Base-by-base conservation (phyloP, 2,329 filamentous ascomycete species). In the Penicillium sp. region DNA sequence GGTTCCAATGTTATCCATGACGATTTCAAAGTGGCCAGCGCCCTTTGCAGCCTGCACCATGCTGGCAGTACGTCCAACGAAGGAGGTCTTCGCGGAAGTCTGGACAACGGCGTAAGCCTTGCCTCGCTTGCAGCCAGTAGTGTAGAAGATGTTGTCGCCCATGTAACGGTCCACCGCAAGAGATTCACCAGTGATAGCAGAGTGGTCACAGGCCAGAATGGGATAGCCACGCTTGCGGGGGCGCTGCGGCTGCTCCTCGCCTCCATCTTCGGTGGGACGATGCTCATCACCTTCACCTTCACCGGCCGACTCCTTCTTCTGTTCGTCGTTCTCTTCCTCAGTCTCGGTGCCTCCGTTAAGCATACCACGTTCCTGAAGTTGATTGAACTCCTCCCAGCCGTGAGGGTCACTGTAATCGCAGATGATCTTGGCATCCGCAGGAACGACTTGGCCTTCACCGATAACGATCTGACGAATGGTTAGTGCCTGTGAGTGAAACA, bases 1-100 rank as follows among this genome's bases (percentile, higher is more conserved):
- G 28, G 88, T 90, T 74, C 89, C 89, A 70, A 92, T 92, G 66
- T 85, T 89, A 81, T 91, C 88, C 89, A 92, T 92, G 79, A 92
- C 90, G 59, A 89, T 86, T 81, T 92, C 91, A 81, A 91, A 90
- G 76, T 91, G 88, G 72, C 89, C 89, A 73, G 89, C 87, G 71
- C 90, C 89, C 77, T 89, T 84, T 62, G 89, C 89, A 60, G 88
- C 87, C 76, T 90, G 85, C 51, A 92, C 89, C 65, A 92, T 84
- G 63, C 83, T 84, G 48, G 89, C 89, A 67, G 89, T 92, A 72
- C 86, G 86, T 75, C 89, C 89, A 73, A 92, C 89, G 78, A 92
- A 92, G 57, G 89, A 91, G 75, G 84, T 84, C 74, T 84, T 88
- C 55, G 89, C 89, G 55, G 84, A 83, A 59, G 86, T 85, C 58